A percentile compares a stretch with the other conserved stretches of the same genome.
phyloP scores from a whole-genome alignment of 345 rosid genomes.

The Erysimum cheiranthoides region DNA sequence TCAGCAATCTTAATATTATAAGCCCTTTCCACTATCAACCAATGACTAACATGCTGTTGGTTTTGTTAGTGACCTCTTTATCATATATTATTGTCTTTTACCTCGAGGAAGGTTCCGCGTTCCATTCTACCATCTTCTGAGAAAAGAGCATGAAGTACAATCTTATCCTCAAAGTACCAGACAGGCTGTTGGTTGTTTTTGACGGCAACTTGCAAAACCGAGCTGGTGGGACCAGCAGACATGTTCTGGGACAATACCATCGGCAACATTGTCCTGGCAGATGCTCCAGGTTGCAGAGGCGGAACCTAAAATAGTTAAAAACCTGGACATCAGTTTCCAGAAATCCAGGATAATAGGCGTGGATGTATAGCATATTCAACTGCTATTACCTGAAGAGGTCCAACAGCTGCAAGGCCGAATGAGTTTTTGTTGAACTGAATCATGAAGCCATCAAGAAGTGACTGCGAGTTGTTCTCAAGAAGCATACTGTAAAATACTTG shows the following conservation, averaged over 20 bases:
- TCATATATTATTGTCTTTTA: slow-evolving; percentile 41
- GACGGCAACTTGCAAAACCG: slow-evolving; percentile 90
- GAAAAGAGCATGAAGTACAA: slow-evolving; percentile 68
- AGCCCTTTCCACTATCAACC: background rate
- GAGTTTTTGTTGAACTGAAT: slow-evolving; percentile 97
- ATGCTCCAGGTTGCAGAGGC: slow-evolving; percentile 76
- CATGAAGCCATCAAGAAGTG: slow-evolving; percentile 93
- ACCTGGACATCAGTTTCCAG: slow-evolving; percentile 9
- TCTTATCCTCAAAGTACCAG: slow-evolving; percentile 83
- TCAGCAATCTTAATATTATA: background rate
- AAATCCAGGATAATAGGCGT: background rate
- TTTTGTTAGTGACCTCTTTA: background rate
- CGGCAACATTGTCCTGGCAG: slow-evolving; percentile 70
- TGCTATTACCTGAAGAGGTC: slow-evolving; percentile 75
- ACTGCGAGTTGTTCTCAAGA: slow-evolving; percentile 82
- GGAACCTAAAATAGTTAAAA: slow-evolving; percentile 57
- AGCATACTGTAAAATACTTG: slow-evolving; percentile 74
- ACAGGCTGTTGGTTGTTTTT: slow-evolving; percentile 94
- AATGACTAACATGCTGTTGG: background rate
- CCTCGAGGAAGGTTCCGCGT: slow-evolving; percentile 92
- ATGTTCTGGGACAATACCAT: slow-evolving; percentile 88
- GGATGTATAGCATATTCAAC: slow-evolving; percentile 8
- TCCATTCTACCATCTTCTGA: slow-evolving; percentile 95
- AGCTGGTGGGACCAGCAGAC: slow-evolving; percentile 82
- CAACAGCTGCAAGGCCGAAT: slow-evolving; percentile 89